Conservation (phyloP, 176 grass and related monocot species). For the Thinopyrum elongatum region DNA sequence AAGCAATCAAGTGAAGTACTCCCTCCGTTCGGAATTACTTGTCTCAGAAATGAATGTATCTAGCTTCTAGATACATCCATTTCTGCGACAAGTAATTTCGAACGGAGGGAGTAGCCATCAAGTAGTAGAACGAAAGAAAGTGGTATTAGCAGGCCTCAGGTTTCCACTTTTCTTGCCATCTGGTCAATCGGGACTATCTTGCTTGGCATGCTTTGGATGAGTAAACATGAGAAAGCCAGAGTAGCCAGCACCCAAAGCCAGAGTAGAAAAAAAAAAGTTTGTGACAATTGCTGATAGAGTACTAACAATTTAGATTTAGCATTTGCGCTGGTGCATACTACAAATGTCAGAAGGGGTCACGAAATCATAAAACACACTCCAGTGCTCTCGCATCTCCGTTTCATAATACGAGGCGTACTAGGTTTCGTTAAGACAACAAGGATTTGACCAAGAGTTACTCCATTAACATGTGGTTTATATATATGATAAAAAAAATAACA, state of each 20-base stretch:
- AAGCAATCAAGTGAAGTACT: not conserved
- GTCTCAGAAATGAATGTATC: no score
- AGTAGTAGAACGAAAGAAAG: constrained; percentile 15
- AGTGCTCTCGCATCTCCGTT: not conserved
- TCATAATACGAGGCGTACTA: not conserved
- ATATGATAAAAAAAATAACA: not conserved
- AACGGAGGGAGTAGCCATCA: no score
- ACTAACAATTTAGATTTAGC: not conserved
- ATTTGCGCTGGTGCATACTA: not conserved
- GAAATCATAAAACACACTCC: not conserved
- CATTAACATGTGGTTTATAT: not conserved
- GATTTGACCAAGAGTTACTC: not conserved
- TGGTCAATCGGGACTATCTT: constrained; percentile 3
- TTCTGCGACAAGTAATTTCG: no score
- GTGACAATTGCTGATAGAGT: not conserved
- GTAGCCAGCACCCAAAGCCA: constrained; percentile 6
- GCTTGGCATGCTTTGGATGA: constrained; percentile 35
- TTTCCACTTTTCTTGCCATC: constrained; percentile 4
- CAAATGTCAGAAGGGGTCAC: not conserved
- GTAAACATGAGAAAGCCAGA: constrained; percentile 27
- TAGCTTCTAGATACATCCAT: no score
- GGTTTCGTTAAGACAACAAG: not conserved
- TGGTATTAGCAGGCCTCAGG: not conserved
- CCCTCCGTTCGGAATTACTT: no score
- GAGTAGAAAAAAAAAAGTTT: not conserved